phyloP scores from a whole-genome alignment of 257 asterid genomes.

The Jacaranda copaia region DNA sequence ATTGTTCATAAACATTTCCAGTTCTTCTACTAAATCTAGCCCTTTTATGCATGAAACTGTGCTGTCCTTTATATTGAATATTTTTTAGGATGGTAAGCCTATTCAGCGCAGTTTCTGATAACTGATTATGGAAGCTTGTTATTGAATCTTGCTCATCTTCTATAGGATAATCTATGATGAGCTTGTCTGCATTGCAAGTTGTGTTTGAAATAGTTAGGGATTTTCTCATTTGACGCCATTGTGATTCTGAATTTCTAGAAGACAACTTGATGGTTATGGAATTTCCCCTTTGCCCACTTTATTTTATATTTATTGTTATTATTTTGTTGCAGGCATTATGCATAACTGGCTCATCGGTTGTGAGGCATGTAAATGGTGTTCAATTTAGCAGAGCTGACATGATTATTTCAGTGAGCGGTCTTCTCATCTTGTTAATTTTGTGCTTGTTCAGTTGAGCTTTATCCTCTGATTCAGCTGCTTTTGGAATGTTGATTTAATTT shows the following conservation, averaged over 20 bases:
- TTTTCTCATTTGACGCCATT: constrained; percentile 1
- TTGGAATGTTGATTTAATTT: background rate
- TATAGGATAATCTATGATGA: background rate
- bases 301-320: background rate
- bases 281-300: constrained; percentile 6
- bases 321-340: constrained; percentile 74
- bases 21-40: background rate
- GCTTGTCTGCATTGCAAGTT: constrained; percentile 3
- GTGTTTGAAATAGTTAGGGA: background rate
- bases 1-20: constrained; percentile 13
- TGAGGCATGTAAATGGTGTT: constrained; percentile 85
- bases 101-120: constrained; percentile 9
- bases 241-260: constrained; percentile 11
- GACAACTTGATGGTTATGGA: background rate
- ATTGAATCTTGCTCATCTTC: background rate
- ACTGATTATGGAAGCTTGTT: constrained; percentile 17
- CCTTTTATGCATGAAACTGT: background rate
- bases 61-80: background rate
- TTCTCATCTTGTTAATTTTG: constrained; percentile 28
- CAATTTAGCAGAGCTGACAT: constrained; percentile 86
- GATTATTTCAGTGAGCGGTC: constrained; percentile 86
- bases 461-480: constrained; percentile 23
- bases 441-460: constrained; percentile 33
- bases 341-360: constrained; percentile 62
- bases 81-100: background rate